Conservation (phyloP, 1,284 basidiomycete species). For the Dichomitus squalens region DNA sequence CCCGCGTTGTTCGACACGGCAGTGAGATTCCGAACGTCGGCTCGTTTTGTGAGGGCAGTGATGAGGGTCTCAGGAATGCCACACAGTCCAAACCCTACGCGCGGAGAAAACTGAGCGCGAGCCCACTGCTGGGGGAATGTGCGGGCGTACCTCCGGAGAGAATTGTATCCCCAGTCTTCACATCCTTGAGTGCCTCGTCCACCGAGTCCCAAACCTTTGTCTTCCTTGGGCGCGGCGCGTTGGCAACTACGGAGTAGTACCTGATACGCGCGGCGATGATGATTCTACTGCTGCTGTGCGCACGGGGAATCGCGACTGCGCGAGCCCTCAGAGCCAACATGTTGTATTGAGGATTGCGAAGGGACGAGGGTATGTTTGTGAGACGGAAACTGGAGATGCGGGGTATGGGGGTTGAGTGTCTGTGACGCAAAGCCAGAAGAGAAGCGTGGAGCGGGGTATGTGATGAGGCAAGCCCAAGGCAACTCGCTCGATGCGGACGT, state of each 20-base stretch:
- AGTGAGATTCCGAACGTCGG: conserved; percentile 72
- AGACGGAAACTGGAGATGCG: background rate
- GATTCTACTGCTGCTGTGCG: conserved; percentile 24
- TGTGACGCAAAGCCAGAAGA: background rate
- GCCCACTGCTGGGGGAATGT: background rate
- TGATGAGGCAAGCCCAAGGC: background rate
- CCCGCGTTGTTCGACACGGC: conserved; percentile 94
- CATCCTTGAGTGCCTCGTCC: conserved; percentile 81
- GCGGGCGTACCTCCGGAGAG: conserved; percentile 73
- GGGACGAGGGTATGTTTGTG: conserved; percentile 10
- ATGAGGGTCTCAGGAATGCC: conserved; percentile 87
- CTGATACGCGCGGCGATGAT: conserved; percentile 26
- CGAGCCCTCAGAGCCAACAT: conserved; percentile 32
- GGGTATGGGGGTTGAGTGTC: background rate
- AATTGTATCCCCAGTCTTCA: conserved; percentile 78
- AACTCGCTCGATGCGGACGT: background rate
- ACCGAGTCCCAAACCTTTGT: conserved; percentile 82
- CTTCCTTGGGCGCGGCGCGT: conserved; percentile 44
- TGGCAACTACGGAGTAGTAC: conserved; percentile 33
- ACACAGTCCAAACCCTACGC: conserved; percentile 74
- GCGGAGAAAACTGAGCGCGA: conserved; percentile 1
- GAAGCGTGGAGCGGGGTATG: background rate
- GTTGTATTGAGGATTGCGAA: background rate
- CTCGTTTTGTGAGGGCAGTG: conserved; percentile 69
- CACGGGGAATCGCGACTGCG: conserved; percentile 26